Percentiles rank a stretch among this genome's conserved stretches.
These are phyloP conservation scores for Agaricales sp. DNA, from an alignment of 1,284 basidiomycete genomes.

Conservation along the genomic window DNA sequence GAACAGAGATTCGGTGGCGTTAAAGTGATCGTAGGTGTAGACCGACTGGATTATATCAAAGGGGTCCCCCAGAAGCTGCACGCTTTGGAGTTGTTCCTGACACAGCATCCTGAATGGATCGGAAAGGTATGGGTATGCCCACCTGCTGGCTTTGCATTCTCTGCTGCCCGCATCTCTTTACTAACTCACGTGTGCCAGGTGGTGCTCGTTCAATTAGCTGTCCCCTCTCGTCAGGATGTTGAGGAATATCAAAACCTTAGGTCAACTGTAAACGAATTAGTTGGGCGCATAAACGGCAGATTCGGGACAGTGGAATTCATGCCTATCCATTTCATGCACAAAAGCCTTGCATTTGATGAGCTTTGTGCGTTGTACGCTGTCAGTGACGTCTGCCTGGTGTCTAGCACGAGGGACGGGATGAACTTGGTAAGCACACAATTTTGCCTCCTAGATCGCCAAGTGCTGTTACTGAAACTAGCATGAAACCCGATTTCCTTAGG, in stretches of 20 bases:
- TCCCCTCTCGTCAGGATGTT: constrained; percentile 95
- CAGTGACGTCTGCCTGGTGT: constrained; percentile 94
- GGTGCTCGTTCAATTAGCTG: constrained; percentile 92
- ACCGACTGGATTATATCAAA: constrained; percentile 98
- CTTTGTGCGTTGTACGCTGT: constrained; percentile 94
- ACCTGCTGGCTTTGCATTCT: constrained; percentile 2
- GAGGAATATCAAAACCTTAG: constrained; percentile 99
- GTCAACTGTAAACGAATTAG: constrained; percentile 93
- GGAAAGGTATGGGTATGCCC: constrained; percentile 75
- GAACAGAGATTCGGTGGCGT: constrained; percentile 89
- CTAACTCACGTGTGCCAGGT: constrained; percentile 39
- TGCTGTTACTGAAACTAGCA: constrained; percentile 7
- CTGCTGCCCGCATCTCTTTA: constrained; percentile 2
- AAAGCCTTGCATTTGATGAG: constrained; percentile 88
- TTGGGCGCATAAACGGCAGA: constrained; percentile 95
- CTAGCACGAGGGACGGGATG: constrained; percentile 96
- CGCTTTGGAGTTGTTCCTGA: constrained; percentile 92
- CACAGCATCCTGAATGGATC: constrained; percentile 98
- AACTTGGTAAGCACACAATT: constrained; percentile 65
- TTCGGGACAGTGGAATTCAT: constrained; percentile 99
- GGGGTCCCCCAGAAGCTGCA: constrained; percentile 98
- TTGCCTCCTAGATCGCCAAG: not conserved
- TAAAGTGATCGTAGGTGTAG: constrained; percentile 97
- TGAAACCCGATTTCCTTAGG: constrained; percentile 38
- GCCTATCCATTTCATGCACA: constrained; percentile 99